Percentiles rank a stretch among this genome's conserved stretches.
Conservation (phyloP, 2,329 filamentous ascomycete species). For the Arthrobotrys iridis region DNA sequence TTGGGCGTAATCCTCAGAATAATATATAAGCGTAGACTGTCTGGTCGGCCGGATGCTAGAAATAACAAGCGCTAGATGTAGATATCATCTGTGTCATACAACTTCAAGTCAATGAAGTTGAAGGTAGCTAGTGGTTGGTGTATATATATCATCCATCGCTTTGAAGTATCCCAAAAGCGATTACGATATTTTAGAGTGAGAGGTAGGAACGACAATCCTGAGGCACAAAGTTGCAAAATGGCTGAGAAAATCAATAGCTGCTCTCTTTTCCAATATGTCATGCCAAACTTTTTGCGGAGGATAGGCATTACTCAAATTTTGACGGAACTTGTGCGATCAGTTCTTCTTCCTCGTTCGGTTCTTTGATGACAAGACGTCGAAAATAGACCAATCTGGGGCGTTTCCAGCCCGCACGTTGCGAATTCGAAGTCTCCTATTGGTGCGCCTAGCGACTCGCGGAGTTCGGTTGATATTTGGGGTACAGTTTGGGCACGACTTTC, state of each 20-base stretch:
- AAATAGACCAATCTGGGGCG: slow-evolving; percentile 24
- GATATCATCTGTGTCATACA: background rate
- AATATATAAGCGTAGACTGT: too few relatives aligned
- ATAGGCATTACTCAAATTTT: slow-evolving; percentile 6
- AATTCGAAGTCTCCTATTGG: slow-evolving; percentile 30
- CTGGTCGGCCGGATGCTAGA: too few relatives aligned
- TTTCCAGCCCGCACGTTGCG: slow-evolving; percentile 44
- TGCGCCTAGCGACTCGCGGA: slow-evolving; percentile 14
- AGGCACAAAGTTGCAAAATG: background rate
- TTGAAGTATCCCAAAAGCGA: background rate
- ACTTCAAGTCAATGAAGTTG: background rate
- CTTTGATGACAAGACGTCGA: slow-evolving; percentile 15
- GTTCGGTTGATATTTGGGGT: background rate
- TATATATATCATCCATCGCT: background rate
- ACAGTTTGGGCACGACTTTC: background rate
- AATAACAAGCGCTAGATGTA: background rate
- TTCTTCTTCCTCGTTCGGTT: slow-evolving; percentile 7
- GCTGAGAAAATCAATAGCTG: slow-evolving; percentile 17
- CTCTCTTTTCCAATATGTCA: slow-evolving; percentile 22
- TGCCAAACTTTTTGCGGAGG: background rate
- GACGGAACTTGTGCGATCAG: background rate
- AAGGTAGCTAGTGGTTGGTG: background rate
- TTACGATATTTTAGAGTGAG: background rate
- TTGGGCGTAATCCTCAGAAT: background rate
- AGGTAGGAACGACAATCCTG: background rate